Base-by-base conservation (phyloP, 345 rosid species). In the Eucalyptus shirleyi region DNA sequence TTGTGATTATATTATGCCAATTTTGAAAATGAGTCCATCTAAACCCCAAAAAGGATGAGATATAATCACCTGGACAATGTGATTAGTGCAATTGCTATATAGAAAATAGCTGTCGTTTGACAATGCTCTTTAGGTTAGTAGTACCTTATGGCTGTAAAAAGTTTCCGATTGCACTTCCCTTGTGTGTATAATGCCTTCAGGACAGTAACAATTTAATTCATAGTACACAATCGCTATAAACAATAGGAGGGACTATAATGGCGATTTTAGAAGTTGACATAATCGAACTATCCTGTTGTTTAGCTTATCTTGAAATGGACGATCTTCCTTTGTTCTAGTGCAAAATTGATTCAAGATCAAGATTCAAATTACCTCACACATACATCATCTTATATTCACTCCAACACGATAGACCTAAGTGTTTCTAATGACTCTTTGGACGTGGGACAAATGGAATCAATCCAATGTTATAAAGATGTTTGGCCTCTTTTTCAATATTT, bases 351-450 rank as follows among this genome's bases (percentile, higher is more conserved):
- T 9, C 62, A 56, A 23, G 30, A 23, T 56, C 30, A 23, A 23
- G 3, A 24, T 56, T 56, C 62, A 24, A 24, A 56, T 56, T 0
- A 56, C 13, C 0, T 0, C 28, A 56, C 0, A 0, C 62, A 56
- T 24, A 2, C 13, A 56, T 24, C 30, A 9, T 56, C 30, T 56
- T 56, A 0, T 23, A 24, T 2, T 24, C 62, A 56, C 30, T 56
- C 62, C 30, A 56, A 56, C 30, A 24, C 1, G 2, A 56, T 56
- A 56, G 6, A 24, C 6, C 28, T 0, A 24, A 9, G 3, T 56
- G 30, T 23, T 56, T 56, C 12, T 56, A 56, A 2, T 56, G 62
- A 56, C 62, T 56, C 28, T 9, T 56, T 23, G 30, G 0, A 56
- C 0, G 2, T 9, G 13, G 28, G 12, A 56, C 13, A 24, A 24